Base-by-base conservation (phyloP, 2,329 filamentous ascomycete genomes). In the Diplodia seriata region DNA sequence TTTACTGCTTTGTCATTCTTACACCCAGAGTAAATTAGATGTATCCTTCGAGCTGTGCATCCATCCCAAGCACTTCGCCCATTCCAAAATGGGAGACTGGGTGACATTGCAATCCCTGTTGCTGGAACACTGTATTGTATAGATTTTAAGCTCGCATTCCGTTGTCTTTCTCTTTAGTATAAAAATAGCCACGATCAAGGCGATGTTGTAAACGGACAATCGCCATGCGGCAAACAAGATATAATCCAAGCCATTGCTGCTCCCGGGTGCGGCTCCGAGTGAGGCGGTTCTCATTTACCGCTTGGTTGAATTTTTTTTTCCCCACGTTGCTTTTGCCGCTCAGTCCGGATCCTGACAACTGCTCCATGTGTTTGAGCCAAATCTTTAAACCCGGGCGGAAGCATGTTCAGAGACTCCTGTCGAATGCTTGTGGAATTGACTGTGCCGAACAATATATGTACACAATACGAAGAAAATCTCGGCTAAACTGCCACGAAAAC, bases 1-100 rank as follows among this genome's bases (percentile, higher is more conserved):
- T 36, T 63, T 63, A n/a, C 36, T 63, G 59, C 59, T 63, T 63
- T 63, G 59, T 63, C 59, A 63, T 51, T 50, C 59, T 36, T 51
- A 31, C 59, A 18, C 9, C 5, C n/a, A 38, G n/a, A 51, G 31
- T 63, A 51, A 51, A 38, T 7, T n/a, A 38, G 36, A 38, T 12
- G 9, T 4, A 12, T 38, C 36, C 3, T 11, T 38, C 3, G 36
- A 38, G 36, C 36, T 2, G 36, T 12, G 36, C 36, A 12, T 38
- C 43, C 40, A 47, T 3, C n/a, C 40, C 6, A 47, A 4, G 11
- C 3, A 33, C 31, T 9, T 33, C 31, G 31, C 31, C 9, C 31
- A 4, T 33, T 33, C 31, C 31, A 33, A 43, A 43, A 11, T 20
- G 43, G 18, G 43, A 11, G 43, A 20, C 11, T 38, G 36, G 36